Evolutionary conservation across 2,329 filamentous ascomycete genomes (phyloP).

Genomic region (Tetracladium maxilliforme): DNA sequence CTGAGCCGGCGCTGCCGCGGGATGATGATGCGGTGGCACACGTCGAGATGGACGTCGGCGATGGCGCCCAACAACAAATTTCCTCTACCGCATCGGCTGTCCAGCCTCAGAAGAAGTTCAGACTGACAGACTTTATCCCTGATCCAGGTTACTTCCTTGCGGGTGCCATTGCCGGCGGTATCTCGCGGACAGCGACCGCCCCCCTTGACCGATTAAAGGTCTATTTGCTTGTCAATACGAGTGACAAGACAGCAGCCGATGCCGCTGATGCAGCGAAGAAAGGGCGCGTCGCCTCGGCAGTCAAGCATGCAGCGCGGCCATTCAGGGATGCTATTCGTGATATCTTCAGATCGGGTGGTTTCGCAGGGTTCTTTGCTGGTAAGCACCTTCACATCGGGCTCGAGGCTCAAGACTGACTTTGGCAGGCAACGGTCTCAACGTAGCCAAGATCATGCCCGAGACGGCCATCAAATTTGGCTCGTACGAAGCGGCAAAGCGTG

Average conservation of each 20-base stretch:
- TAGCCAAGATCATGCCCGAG: conserved; percentile 96
- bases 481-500: conserved; percentile 87
- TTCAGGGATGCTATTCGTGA: conserved; percentile 61
- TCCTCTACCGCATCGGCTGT: conserved; percentile 4
- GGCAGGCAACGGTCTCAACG: conserved; percentile 85
- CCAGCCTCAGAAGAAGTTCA: conserved; percentile 2
- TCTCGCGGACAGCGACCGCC: conserved; percentile 89
- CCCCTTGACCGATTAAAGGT: conserved; percentile 95
- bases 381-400: conserved; percentile 15
- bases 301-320: conserved; percentile 52
- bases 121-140: conserved; percentile 34
- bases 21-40: too few relatives aligned
- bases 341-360: conserved; percentile 72
- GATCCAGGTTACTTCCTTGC: conserved; percentile 96
- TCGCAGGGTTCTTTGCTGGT: conserved; percentile 89
- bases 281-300: conserved; percentile 49
- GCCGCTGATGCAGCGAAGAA: conserved; percentile 53
- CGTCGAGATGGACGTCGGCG: too few relatives aligned
- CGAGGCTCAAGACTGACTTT: conserved; percentile 5
- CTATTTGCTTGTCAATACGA: conserved; percentile 88
- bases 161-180: conserved; percentile 84
- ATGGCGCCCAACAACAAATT: neutral
- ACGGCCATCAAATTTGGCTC: conserved; percentile 97
- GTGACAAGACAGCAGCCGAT: conserved; percentile 38
- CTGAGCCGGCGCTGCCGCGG: too few relatives aligned